phyloP scores from a whole-genome alignment of 2,329 filamentous ascomycete species.

The Curvularia verruculosa region DNA sequence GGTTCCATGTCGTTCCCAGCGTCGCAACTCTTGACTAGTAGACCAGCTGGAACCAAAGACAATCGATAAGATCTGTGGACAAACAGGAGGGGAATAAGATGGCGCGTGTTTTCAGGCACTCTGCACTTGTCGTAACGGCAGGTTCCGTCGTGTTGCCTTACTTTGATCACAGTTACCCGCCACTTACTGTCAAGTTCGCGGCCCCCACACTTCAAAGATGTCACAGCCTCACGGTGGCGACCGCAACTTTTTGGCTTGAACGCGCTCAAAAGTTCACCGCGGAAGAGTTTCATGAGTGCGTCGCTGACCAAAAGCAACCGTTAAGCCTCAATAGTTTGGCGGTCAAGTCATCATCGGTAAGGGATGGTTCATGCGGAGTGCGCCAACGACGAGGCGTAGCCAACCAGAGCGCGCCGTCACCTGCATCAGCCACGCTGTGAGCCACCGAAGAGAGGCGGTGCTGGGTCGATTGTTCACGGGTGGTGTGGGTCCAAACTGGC shows the following conservation, averaged over 20 bases:
- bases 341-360: constrained; percentile 14
- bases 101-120: constrained; percentile 10
- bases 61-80: background rate
- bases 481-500: constrained; percentile 13
- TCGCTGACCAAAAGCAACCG: background rate
- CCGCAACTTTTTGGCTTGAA: constrained; percentile 21
- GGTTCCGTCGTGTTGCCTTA: background rate
- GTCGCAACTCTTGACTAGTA: constrained; percentile 10
- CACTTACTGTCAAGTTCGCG: constrained; percentile 11
- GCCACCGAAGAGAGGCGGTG: constrained; percentile 19
- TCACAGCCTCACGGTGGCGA: constrained; percentile 28
- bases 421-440: constrained; percentile 17
- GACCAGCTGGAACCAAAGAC: constrained; percentile 1
- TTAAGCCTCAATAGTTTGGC: constrained; percentile 20
- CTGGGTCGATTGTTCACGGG: constrained; percentile 7
- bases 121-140: constrained; percentile 11
- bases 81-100: constrained; percentile 3
- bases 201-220: constrained; percentile 18
- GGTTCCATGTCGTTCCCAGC: constrained; percentile 12
- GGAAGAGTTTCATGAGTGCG: constrained; percentile 13
- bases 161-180: background rate
- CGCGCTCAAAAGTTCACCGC: constrained; percentile 10
- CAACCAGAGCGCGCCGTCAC: constrained; percentile 14
- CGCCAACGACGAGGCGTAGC: constrained; percentile 11
- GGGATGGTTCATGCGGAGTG: constrained; percentile 17